Base-by-base conservation (phyloP, 805 yeast genomes). In the Candida maltosa region DNA sequence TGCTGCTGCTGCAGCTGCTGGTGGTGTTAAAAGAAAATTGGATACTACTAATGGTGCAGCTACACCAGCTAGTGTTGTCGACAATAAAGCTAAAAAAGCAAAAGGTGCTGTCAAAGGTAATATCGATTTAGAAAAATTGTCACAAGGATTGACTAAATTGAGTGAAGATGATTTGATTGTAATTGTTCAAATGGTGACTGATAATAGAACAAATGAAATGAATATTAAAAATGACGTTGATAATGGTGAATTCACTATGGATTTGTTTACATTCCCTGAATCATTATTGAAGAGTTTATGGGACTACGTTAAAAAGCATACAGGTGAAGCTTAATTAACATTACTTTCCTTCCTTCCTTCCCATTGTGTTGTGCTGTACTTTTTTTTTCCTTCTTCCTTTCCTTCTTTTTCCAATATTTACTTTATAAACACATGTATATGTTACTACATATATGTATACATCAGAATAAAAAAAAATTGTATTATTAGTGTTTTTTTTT, bases 201-300 rank as follows among this genome's bases (percentile, higher is more conserved):
- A 91, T 59, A 93, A 93, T 65, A 78, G 87, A 55, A 87, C 97
- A 4, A 78, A 87, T 29, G 97, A 91, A 32, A 91, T 91, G 95
- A 88, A 84, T 62, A 83, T 91, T 49, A 89, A 89, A 57, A 91
- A 93, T 59, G 95, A 91, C 52, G 88, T 87, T 33, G 97, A 91
- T 43, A 91, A 87, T 51, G 98, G 98, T 35, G 97, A 93, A 67
- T 91, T 93, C 60, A 87, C 95, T 36, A 87, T 91, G 86, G 98
- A 91, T 64, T 74, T 91, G 48, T 89, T 79, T 61, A 89, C 97
- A 18, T 70, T 91, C 47, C 97, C 97, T 15, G 97, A 91, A 56
- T 78, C 84, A 27, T 69, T 93, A 56, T 74, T 93, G 56, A 87
- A 86, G 68, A 85, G 94, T 70, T 73, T 91, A 61, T 88, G 94